Evolutionary conservation across 352 stramenopile genomes (phyloP).

Genomic region (Phytophthora sansomeana): DNA sequence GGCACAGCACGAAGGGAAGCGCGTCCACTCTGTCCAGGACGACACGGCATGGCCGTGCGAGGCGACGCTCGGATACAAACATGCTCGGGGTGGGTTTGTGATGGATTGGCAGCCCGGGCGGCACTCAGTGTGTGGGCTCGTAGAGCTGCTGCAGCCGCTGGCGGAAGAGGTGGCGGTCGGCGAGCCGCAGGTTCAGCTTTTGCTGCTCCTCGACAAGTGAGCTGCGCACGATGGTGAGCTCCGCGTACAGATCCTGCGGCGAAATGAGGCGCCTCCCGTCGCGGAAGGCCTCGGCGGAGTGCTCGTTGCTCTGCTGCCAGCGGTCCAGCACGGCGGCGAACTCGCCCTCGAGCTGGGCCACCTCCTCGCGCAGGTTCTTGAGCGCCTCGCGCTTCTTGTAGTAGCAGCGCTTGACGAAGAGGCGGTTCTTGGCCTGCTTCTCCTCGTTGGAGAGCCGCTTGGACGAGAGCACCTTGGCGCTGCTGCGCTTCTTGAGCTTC

Average conservation of each 20-base stretch:
- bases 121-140: constrained; percentile 43
- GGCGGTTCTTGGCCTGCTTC: constrained; percentile 71
- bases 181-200: constrained; percentile 46
- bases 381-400: constrained; percentile 76
- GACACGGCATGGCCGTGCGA: constrained; percentile 16
- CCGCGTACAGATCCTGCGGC: constrained; percentile 47
- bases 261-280: constrained; percentile 42
- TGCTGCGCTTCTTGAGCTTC: constrained; percentile 43
- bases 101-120: not conserved
- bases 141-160: constrained; percentile 56
- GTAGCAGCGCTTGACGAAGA: constrained; percentile 84
- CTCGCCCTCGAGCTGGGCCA: constrained; percentile 45
- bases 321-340: constrained; percentile 41
- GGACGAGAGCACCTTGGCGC: constrained; percentile 30
- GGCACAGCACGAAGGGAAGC: constrained; percentile 4
- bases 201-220: constrained; percentile 55
- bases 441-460: constrained; percentile 57
- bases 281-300: constrained; percentile 36
- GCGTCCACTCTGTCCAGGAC: constrained; percentile 14
- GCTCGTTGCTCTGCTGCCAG: constrained; percentile 45
- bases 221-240: constrained; percentile 48
- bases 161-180: constrained; percentile 52
- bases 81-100: constrained; percentile 17
- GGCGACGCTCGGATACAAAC: constrained; percentile 32
- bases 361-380: constrained; percentile 51